Base-by-base conservation (phyloP, 345 rosid species). In the Turritis glabra region DNA sequence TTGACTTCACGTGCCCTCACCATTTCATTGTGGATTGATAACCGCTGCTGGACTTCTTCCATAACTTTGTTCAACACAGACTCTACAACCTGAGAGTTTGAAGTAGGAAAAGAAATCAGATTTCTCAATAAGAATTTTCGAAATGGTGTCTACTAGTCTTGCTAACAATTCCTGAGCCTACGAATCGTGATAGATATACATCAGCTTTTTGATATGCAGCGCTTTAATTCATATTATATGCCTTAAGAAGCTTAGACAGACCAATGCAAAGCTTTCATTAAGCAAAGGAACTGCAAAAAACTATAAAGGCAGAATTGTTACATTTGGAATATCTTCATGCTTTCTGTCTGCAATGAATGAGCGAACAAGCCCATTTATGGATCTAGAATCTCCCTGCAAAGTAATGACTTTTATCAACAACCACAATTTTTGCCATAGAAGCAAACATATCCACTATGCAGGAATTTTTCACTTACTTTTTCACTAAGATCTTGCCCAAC, bases 41-140 rank as follows among this genome's bases (percentile, higher is more conserved):
- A 71, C 37, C 91, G 90, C 65, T 72, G 87, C 74, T 86, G 90
- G 73, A 91, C 83, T 81, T 90, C 98, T 80, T 89, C 95, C 70
- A 85, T 80, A 60, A 91, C 89, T 83, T 87, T 94, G 64, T 77
- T 73, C 55, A 94, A 76, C 77, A 94, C 87, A 69, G 90, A 87
- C 72, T 94, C 98, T 83, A 94, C 86, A 76, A 89, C 71, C 94
- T 89, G 88, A 67, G 21, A 54, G 21, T 33, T 53, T 40, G 1
- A 27, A 71, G 38, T 7, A 64, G 37, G 32, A 69, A 30, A 41
- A 69, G 15, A 62, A 7, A 44, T 54, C 44, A 69, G 59, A 68
- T 51, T 53, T 69, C 38, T 22, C 13, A 17, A 25, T 44, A 33
- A 55, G 13, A 46, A 35, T 26, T 33, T 33, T 12, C 0, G 6